phyloP scores from a whole-genome alignment of 2,329 filamentous ascomycete species.

The Microcyclospora tardicrescens region DNA sequence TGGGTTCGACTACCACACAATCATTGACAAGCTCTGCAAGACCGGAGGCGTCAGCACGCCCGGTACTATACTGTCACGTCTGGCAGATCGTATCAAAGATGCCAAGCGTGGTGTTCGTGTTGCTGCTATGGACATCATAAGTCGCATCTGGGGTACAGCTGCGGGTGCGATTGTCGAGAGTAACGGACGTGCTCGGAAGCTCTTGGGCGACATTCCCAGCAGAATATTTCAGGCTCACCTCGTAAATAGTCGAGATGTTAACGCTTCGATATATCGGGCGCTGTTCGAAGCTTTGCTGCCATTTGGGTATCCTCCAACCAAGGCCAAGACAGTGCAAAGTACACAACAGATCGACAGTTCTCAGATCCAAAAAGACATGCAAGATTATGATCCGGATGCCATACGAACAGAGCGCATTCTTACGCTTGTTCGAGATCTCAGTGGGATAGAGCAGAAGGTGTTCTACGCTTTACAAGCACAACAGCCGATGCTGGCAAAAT shows the following conservation, averaged over 20 bases:
- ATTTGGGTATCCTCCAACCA: slow-evolving; percentile 67
- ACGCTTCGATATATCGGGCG: slow-evolving; percentile 69
- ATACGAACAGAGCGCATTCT: slow-evolving; percentile 76
- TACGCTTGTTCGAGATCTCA: slow-evolving; percentile 64
- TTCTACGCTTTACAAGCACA: slow-evolving; percentile 78
- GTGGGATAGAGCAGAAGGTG: slow-evolving; percentile 65
- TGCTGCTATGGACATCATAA: slow-evolving; percentile 74
- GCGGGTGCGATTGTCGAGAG: slow-evolving; percentile 73
- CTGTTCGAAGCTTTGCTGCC: slow-evolving; percentile 83
- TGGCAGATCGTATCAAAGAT: slow-evolving; percentile 83
- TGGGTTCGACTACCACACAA: slow-evolving; percentile 64
- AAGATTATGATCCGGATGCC: slow-evolving; percentile 52
- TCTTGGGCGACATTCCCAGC: slow-evolving; percentile 72
- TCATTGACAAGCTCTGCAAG: slow-evolving; percentile 68
- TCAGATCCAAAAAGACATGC: slow-evolving; percentile 32
- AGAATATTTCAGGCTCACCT: slow-evolving; percentile 81
- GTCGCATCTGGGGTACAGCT: slow-evolving; percentile 86
- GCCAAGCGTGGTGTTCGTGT: slow-evolving; percentile 67
- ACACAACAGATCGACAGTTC: slow-evolving; percentile 50
- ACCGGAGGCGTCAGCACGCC: slow-evolving; percentile 62
- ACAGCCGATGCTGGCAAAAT: slow-evolving; percentile 60
- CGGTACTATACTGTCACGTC: slow-evolving; percentile 64
- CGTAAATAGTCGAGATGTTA: slow-evolving; percentile 76
- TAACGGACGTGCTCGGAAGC: slow-evolving; percentile 58
- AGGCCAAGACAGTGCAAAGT: slow-evolving; percentile 36